Evolutionary conservation across 257 asterid species (phyloP), one percentile per base, ranked within the genome.

Genomic region (Lavandula angustifolia): DNA sequence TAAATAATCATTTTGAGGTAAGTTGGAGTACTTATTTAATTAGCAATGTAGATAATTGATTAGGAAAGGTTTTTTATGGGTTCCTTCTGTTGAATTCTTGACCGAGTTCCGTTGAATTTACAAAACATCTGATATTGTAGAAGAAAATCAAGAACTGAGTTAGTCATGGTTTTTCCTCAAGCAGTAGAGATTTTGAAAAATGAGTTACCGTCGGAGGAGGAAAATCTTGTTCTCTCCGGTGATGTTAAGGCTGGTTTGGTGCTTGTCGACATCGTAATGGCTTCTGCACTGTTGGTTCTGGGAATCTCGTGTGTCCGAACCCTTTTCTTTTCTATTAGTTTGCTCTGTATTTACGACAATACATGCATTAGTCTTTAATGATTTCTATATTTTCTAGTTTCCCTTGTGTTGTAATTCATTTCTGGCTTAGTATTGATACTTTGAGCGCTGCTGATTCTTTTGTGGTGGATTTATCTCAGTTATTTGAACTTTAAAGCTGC

Each of bases 201-300:
- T 27, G 86, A 91, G 73, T 62, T 86, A 13, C 96, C 96, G 2
- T 69, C 86, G 60, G 82, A 83, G 55, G 82, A 83, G 73, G 89
- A 72, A 32, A 9, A 71, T 51, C 52, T 88, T 14, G 5, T 76
- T 61, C 78, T 92, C 69, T 80, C 95, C 60, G 87, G 77, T 52
- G 81, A 84, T 1, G 71, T 73, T 4, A 82, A 73, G 57, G 65
- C 84, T 70, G 98, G 96, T 68, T 82, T 92, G 69, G 87, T 92
- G 41, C 92, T 92, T 31, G 92, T 92, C 18, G 96, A 92, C 72
- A 67, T 92, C 72, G 80, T 51, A 88, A 92, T 78, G 98, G 98
- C 76, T 91, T 91, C 82, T 88, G 98, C 79, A 88, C 98, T 12
- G 90, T 86, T n/a, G 95, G 96, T 52, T 79, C 95, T 14, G 98